phyloP scores from a whole-genome alignment of 306 rosid genomes.

The Cicer bijugum region DNA sequence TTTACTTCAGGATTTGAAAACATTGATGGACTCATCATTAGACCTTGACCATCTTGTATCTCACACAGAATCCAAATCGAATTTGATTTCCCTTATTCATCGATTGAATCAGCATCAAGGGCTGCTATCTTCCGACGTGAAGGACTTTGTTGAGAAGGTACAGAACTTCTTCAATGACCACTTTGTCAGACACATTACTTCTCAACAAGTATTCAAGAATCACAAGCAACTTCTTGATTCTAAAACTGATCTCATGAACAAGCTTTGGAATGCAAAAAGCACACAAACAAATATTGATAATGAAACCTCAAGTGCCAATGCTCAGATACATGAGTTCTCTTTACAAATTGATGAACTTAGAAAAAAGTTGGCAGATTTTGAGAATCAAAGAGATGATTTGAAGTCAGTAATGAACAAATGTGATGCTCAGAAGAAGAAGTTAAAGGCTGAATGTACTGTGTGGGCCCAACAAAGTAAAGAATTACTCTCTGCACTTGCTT shows the following conservation, averaged over 20 bases:
- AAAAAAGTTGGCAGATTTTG: conserved; percentile 7
- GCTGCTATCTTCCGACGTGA: background rate
- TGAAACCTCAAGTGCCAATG: background rate
- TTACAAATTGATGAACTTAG: background rate
- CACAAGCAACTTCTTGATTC: background rate
- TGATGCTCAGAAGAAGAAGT: background rate
- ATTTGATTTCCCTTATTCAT: background rate
- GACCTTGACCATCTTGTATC: conserved; percentile 16
- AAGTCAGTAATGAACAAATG: background rate
- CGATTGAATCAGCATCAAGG: background rate
- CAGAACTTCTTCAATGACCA: background rate
- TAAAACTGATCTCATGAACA: conserved; percentile 1
- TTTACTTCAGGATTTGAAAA: conserved; percentile 1
- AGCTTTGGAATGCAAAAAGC: conserved; percentile 5
- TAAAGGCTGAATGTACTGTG: background rate
- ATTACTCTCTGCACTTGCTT: conserved; percentile 12
- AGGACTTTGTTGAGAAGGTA: background rate
- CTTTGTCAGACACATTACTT: background rate
- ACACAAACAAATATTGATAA: background rate
- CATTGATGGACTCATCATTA: conserved; percentile 3
- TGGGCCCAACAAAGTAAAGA: conserved; percentile 1
- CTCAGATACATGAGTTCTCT: background rate
- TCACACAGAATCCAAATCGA: background rate
- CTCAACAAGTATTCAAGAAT: background rate
- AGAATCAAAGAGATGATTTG: background rate